Base-by-base conservation (phyloP, 441 rosid species). In the Erysimum cheiri region DNA sequence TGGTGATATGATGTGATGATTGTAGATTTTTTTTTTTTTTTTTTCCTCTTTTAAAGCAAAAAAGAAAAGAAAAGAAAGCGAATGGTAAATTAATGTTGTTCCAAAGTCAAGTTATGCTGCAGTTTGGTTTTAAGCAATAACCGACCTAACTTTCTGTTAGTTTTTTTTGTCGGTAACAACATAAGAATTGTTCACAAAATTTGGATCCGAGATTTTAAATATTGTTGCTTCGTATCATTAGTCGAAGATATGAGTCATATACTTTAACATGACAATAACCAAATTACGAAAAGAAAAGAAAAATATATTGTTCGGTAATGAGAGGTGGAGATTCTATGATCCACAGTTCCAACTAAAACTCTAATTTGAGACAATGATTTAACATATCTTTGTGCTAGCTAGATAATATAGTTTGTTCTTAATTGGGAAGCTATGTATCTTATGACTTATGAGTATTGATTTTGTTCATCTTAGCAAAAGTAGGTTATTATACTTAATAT, bases 101-200 rank as follows among this genome's bases (percentile, higher is more conserved):
- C 15, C 44, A 60, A 60, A 70, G 67, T 65, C 69, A 62, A 62
- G 31, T 58, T 54, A 57, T 22, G 77, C 35, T 65, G 61, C 24
- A 22, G 24, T 32, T 41, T 59, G 11, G 35, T 37, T 19, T 35
- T 26, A 40, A 35, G 24, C 52, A 17, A 50, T 26, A 52, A 28
- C 67, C 41, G 35, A 56, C 72, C 72, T 22, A 48, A 50, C 67
- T 48, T n/a, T 73, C 24, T 14, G 67, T 59, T 24, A 2, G 33
- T 63, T 64, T 35, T 55, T 46, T 26, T 28, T 56, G 71, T 64
- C 76, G 64, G 50, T 48, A 72, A 57, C 29, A 64, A 12, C 14
- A 26, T 8, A n/a, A 62, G 19, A 33, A 48, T 12, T 15, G 56
- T 37, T 48, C 22, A 63, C 61, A 41, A 52, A 54, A 31, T 31